Percentiles rank a stretch among this genome's conserved stretches.
phyloP scores from a whole-genome alignment of 116 monocot genomes.

The Zostera marina region DNA sequence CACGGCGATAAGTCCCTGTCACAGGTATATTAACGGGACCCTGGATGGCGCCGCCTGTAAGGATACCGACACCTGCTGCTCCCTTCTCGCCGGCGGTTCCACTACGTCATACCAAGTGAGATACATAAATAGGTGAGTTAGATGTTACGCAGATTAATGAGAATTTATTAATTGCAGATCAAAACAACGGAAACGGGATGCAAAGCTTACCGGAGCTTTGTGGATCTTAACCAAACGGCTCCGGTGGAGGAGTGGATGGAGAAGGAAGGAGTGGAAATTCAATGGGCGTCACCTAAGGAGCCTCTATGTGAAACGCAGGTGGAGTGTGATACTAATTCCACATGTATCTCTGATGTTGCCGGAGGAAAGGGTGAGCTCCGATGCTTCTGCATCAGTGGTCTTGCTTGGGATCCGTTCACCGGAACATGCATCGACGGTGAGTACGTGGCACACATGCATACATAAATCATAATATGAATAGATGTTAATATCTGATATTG shows the following conservation, averaged over 20 bases:
- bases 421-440: slow-evolving; percentile 44
- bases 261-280: slow-evolving; percentile 49
- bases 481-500: neutral
- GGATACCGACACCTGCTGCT: slow-evolving; percentile 40
- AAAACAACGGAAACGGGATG: slow-evolving; percentile 25
- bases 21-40: slow-evolving; percentile 29
- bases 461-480: too few species aligned
- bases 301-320: slow-evolving; percentile 41
- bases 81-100: slow-evolving; percentile 55
- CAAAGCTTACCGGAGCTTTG: slow-evolving; percentile 75
- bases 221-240: slow-evolving; percentile 25
- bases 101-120: slow-evolving; percentile 35
- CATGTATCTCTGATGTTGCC: slow-evolving; percentile 31
- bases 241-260: slow-evolving; percentile 35
- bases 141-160: neutral
- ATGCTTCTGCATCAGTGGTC: slow-evolving; percentile 49
- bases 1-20: slow-evolving; percentile 48
- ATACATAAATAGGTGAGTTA: too few species aligned
- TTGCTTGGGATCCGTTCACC: slow-evolving; percentile 51
- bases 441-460: too few species aligned
- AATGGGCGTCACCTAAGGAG: slow-evolving; percentile 65
- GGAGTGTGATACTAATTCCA: slow-evolving; percentile 77
- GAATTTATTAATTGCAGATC: neutral
- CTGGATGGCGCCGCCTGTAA: slow-evolving; percentile 21
- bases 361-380: slow-evolving; percentile 15